Conservation (phyloP, 2,329 filamentous ascomycete genomes). For the Ceratocystis ficicola region DNA sequence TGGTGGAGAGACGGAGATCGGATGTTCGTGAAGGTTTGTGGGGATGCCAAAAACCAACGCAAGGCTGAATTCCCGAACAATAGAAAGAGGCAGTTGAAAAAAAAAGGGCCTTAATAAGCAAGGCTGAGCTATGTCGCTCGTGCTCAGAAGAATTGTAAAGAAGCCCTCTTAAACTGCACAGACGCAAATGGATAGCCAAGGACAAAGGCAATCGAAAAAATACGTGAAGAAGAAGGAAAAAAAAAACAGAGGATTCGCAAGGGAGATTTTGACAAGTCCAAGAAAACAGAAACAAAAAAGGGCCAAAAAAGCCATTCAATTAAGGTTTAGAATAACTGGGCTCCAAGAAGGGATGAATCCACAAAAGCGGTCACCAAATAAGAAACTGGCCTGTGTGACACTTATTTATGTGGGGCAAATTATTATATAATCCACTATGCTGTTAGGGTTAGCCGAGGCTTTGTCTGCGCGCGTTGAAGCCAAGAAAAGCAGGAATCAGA, state of each 20-base stretch:
- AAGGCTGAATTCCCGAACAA: background rate
- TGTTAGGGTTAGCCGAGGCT: background rate
- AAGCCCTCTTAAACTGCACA: background rate
- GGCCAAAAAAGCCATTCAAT: too few species aligned
- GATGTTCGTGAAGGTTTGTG: background rate
- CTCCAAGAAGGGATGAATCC: background rate
- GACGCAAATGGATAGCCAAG: background rate
- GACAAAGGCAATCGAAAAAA: background rate
- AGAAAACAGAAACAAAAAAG: background rate
- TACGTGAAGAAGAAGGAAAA: slow-evolving; percentile 1
- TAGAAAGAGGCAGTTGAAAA: slow-evolving; percentile 1
- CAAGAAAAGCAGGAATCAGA: too few species aligned
- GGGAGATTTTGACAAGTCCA: background rate
- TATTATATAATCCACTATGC: background rate
- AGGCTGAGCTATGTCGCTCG: background rate
- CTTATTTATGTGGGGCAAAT: background rate
- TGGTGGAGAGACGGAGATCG: background rate
- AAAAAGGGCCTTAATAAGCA: background rate
- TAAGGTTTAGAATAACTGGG: too few species aligned
- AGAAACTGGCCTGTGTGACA: background rate
- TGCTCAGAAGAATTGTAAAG: background rate
- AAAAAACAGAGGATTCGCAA: slow-evolving; percentile 1
- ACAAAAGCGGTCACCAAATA: background rate
- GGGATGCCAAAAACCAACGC: background rate
- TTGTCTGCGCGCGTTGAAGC: too few species aligned